Evolutionary conservation across 1,139 yeast species (phyloP), one percentile per base, ranked within the genome.

Genomic region (Sugiyamaella pinicola): DNA sequence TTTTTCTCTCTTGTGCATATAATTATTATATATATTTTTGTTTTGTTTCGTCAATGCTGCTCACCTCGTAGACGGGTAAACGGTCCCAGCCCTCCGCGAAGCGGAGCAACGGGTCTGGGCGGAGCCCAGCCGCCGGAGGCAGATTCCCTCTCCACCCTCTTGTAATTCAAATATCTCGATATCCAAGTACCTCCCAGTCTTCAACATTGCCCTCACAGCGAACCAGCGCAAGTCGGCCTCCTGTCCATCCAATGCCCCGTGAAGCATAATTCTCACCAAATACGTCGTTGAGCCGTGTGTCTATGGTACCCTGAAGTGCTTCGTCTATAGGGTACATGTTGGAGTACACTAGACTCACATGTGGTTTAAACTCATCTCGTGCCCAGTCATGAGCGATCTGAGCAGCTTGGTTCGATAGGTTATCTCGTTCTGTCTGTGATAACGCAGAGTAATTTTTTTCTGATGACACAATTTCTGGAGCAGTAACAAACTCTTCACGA

Each of bases 151-250:
- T n/a, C n/a, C n/a, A n/a, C n/a, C n/a, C n/a, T n/a, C n/a, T 24
- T 24, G 17, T 31, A 12, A 2, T 8, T 43, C 34, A 51, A 8
- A 66, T 58, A 49, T 66, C 70, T 41, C 70, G 56, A 42, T 59
- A 74, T 0, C 93, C 95, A 57, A 87, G 72, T 1, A 78, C 80
- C 41, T 78, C 71, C 96, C 96, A 87, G 54, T 84, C 82, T 47
- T 74, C 78, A 2, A 85, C 85, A 7, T 84, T 87, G 0, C 95
- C 95, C 61, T 84, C 90, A 64, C 93, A 85, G 10, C 76, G 72
- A 4, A 87, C 89, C 49, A 87, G 75, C 59, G 84, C 81, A 61
- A 87, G 74, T 2, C 83, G 80, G 0, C 95, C 93, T 8, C 83
- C 84, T 48, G 77, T 78, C 89, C 89, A 84, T 35, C 74, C 78